phyloP scores from a whole-genome alignment of 495 filamentous ascomycete genomes.

The Neurospora sp. region DNA sequence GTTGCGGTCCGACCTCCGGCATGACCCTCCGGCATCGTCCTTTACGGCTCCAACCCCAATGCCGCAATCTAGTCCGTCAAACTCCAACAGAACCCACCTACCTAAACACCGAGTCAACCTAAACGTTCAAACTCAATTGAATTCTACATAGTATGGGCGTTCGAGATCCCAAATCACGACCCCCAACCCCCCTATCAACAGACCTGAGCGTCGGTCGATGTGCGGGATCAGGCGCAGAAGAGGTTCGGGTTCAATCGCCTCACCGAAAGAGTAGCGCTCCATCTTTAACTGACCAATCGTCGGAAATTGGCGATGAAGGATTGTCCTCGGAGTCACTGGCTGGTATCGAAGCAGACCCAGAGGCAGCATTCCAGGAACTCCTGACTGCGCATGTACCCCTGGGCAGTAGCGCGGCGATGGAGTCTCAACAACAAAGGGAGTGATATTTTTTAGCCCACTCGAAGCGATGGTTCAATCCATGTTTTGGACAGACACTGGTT shows the following conservation, averaged over 20 bases:
- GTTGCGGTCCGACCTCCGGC: neutral
- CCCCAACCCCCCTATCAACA: neutral
- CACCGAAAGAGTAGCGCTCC: neutral
- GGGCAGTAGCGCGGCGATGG: neutral
- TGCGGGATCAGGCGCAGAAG: neutral
- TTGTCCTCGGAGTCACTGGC: neutral
- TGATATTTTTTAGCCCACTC: neutral
- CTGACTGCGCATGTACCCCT: neutral
- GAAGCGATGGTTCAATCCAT: neutral
- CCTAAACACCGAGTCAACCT: neutral
- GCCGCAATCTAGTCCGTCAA: neutral
- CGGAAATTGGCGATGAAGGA: neutral
- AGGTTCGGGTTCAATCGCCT: neutral
- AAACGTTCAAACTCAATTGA: neutral
- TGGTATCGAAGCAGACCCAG: neutral
- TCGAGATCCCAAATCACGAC: neutral
- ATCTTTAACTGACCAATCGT: neutral
- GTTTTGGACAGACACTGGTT: neutral
- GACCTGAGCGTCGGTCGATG: neutral
- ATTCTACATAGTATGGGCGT: neutral
- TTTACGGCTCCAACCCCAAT: neutral
- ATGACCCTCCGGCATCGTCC: neutral
- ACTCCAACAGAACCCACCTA: neutral
- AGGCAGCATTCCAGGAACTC: neutral
- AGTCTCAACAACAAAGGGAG: neutral